Evolutionary conservation across 768 basidiomycete genomes (phyloP).

Genomic region (Cantharellus anzutake): DNA sequence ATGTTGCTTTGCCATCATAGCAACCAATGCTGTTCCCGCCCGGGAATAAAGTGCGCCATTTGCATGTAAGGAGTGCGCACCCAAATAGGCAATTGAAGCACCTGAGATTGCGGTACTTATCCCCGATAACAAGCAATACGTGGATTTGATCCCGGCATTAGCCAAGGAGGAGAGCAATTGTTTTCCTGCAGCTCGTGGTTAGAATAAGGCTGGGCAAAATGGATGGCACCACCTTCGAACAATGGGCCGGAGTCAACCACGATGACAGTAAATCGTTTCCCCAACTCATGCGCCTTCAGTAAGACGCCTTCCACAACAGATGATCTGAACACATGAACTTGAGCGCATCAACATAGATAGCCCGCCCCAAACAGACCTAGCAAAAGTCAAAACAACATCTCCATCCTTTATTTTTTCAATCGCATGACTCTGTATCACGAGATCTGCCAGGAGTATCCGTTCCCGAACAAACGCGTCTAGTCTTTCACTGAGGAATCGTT

Average conservation of each 20-base stretch:
- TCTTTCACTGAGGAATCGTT: conserved; percentile 58
- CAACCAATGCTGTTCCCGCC: conserved; percentile 87
- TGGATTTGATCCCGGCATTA: conserved; percentile 55
- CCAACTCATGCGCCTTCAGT: conserved; percentile 50
- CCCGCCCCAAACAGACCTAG: conserved; percentile 32
- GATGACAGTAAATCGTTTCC: conserved; percentile 72
- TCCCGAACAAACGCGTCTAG: conserved; percentile 92
- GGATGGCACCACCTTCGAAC: conserved; percentile 45
- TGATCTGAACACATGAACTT: conserved; percentile 32
- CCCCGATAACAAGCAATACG: conserved; percentile 81
- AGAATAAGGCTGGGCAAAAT: background rate
- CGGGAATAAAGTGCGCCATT: conserved; percentile 90
- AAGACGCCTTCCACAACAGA: conserved; percentile 87
- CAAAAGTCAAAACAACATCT: conserved; percentile 83
- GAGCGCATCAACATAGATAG: too few species aligned
- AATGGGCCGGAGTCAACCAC: conserved; percentile 91
- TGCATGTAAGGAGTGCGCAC: conserved; percentile 85
- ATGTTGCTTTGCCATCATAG: conserved; percentile 84
- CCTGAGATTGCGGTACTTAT: conserved; percentile 62
- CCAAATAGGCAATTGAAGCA: conserved; percentile 70
- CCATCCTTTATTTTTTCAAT: conserved; percentile 88
- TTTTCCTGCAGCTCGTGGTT: conserved; percentile 36
- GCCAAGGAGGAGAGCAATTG: conserved; percentile 51
- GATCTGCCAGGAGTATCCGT: conserved; percentile 79
- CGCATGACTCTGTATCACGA: conserved; percentile 79